Base-by-base conservation (phyloP, 2,329 filamentous ascomycete species). In the Pseudogymnoascus sp. region DNA sequence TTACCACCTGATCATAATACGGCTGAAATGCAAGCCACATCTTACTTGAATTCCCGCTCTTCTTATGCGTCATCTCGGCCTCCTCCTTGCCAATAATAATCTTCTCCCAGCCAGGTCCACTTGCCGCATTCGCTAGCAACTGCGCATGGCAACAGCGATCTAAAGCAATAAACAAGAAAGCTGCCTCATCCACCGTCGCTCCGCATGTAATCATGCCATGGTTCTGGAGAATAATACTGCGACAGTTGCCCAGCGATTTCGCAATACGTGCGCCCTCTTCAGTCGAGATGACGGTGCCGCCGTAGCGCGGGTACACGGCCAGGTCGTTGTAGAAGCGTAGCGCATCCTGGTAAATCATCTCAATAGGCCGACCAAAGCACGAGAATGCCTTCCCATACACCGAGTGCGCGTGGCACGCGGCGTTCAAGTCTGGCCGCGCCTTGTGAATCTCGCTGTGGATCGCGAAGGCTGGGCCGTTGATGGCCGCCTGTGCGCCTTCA, bases 11-110 rank as follows among this genome's bases (percentile, higher is more conserved):
- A 49, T 61, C 60, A 31, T 46, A 61, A 61, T 61, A 61, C 18
- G 60, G 60, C 31, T 61, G 60, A 31, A 61, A 61, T 11, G 60
- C 60, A 28, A 61, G 43, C 60, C 60, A 61, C 60, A 61, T 61
- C 60, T 61, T 61, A 43, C 60, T 61, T 46, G 60, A 43, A 49
- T 61, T 61, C 14, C 42, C 42, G 3, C 42, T 46, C 42, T 46
- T 46, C 42, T 46, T 46, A 46, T 46, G 42, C 21, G 42, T 25
- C 21, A 46, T 46, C 14, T 73, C 76, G 0, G 88, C 88, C 70
- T 91, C 88, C 56, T 86, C 85, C 1, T 88, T 83, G 3, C 79
- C 77, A 68, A 91, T 87, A 72, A 86, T 86, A 56, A 88, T 76
- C 1, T 87, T 88, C 69, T 80, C 75, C 4, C 82, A 81, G 1